phyloP scores from a whole-genome alignment of 495 filamentous ascomycete genomes.

The Lepraria neglecta region DNA sequence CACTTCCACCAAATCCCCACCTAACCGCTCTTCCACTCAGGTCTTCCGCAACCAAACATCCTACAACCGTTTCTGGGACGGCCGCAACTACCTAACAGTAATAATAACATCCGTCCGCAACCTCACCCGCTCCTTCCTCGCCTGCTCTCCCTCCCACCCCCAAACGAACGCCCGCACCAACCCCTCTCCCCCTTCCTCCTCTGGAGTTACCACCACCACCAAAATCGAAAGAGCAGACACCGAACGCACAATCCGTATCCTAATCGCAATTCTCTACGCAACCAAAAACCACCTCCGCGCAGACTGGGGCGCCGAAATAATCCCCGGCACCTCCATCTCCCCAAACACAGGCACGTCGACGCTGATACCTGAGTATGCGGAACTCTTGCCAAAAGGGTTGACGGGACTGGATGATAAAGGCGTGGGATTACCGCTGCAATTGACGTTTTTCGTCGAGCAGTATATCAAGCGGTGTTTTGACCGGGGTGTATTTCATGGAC shows the following conservation, averaged over 20 bases:
- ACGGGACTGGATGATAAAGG: slow-evolving; percentile 58
- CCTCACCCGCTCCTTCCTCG: slow-evolving; percentile 53
- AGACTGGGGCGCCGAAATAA: slow-evolving; percentile 58
- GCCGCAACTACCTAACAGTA: slow-evolving; percentile 52
- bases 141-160: slow-evolving; percentile 31
- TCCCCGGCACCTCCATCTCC: slow-evolving; percentile 38
- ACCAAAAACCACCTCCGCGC: slow-evolving; percentile 70
- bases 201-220: slow-evolving; percentile 16
- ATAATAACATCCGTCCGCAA: slow-evolving; percentile 58
- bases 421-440: slow-evolving; percentile 57
- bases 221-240: slow-evolving; percentile 52
- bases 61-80: slow-evolving; percentile 70
- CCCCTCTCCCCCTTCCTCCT: slow-evolving; percentile 30
- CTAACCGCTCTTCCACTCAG: slow-evolving; percentile 11
- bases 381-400: slow-evolving; percentile 53
- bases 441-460: slow-evolving; percentile 61
- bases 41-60: slow-evolving; percentile 67
- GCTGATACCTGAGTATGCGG: slow-evolving; percentile 53
- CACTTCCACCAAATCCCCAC: background rate
- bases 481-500: slow-evolving; percentile 54
- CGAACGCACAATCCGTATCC: slow-evolving; percentile 51
- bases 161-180: background rate
- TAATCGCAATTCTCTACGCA: slow-evolving; percentile 68
- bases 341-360: slow-evolving; percentile 40
- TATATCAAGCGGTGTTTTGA: slow-evolving; percentile 60